phyloP scores from a whole-genome alignment of 768 basidiomycete genomes.

The Kwoniella europaea region DNA sequence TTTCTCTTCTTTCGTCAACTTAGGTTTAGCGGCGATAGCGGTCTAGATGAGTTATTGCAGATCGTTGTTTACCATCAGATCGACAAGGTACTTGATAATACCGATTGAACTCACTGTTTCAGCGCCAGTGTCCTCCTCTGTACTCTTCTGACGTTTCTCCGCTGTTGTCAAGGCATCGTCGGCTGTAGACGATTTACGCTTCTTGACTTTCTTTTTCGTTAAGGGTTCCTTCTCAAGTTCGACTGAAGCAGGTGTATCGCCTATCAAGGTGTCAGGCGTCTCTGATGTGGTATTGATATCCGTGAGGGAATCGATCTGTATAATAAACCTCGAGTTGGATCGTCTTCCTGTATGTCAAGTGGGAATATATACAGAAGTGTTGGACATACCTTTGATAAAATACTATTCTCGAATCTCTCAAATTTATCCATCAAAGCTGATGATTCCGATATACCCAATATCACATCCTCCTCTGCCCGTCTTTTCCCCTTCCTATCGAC shows the following conservation, averaged over 20 bases:
- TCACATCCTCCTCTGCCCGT: not conserved
- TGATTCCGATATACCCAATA: conserved; percentile 6
- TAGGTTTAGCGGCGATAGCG: not conserved
- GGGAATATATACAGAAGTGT: not conserved
- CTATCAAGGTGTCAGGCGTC: not conserved
- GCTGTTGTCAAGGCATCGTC: not conserved
- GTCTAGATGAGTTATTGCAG: not conserved
- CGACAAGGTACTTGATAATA: not conserved
- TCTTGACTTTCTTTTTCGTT: conserved; percentile 14
- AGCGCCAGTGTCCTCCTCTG: not conserved
- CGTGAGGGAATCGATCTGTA: conserved; percentile 2
- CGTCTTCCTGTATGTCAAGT: not conserved
- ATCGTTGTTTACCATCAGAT: not conserved
- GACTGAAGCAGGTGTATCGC: not conserved
- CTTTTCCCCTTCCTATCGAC: conserved; percentile 2
- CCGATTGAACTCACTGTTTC: not conserved
- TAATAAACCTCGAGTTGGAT: not conserved
- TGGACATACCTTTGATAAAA: conserved; percentile 7
- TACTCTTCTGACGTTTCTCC: conserved; percentile 5
- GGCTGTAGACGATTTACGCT: not conserved
- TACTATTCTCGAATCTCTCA: conserved; percentile 13
- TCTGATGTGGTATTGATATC: not conserved
- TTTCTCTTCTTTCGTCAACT: conserved; percentile 33
- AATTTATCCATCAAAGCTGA: conserved; percentile 61
- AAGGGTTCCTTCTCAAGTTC: not conserved